phyloP scores from a whole-genome alignment of 192 early-diverging fungal species.

The Martensiomyces pterosporus region DNA sequence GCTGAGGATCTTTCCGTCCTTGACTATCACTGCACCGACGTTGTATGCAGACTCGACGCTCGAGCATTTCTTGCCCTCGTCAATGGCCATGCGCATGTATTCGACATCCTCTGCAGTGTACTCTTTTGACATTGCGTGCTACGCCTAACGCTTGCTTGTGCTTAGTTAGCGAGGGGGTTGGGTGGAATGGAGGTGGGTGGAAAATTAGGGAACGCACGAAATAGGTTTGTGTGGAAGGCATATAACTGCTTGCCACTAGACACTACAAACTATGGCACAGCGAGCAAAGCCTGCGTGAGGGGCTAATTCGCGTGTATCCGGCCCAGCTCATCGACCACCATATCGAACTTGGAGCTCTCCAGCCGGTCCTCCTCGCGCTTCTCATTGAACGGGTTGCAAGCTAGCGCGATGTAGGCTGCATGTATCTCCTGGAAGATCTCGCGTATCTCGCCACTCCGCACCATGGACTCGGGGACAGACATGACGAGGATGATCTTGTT shows the following conservation, averaged over 20 bases:
- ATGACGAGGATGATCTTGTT: constrained; percentile 70
- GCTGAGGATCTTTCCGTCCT: constrained; percentile 52
- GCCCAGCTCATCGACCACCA: constrained; percentile 58
- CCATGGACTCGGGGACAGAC: constrained; percentile 70
- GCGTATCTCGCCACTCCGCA: constrained; percentile 62
- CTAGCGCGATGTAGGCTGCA: constrained; percentile 71
- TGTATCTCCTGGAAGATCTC: constrained; percentile 81
- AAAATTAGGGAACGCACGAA: no score
- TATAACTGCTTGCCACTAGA: no score
- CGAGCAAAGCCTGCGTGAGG: no score
- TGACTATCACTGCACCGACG: constrained; percentile 80
- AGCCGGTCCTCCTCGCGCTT: constrained; percentile 56
- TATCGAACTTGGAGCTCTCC: constrained; percentile 52
- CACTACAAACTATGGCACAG: no score
- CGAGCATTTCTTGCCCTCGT: constrained; percentile 63
- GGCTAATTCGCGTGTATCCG: constrained; percentile 3
- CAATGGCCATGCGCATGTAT: constrained; percentile 78
- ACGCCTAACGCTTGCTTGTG: no score
- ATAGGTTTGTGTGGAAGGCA: no score
- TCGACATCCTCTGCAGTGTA: constrained; percentile 43
- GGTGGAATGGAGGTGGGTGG: no score
- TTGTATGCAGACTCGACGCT: constrained; percentile 80
- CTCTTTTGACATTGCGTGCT: no score
- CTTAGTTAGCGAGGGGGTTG: no score
- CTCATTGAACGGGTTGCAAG: constrained; percentile 86